Percentiles rank a stretch among this genome's conserved stretches.
Conservation (phyloP, 805 yeast genomes). For the Priceomyces haplophilus region DNA sequence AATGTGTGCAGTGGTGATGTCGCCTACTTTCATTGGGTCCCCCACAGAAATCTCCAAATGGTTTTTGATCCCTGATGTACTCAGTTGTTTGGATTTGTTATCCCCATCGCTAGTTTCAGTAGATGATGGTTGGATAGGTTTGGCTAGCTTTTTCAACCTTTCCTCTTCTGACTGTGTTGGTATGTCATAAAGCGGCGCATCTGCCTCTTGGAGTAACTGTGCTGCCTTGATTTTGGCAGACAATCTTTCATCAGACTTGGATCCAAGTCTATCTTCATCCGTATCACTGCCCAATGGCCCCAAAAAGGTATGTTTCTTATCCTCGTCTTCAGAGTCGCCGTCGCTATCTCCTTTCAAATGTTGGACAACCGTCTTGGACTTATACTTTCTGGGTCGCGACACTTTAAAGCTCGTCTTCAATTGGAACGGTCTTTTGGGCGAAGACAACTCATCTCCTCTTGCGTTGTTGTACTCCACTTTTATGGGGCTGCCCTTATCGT, state of each 20-base stretch:
- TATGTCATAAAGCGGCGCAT: slow-evolving; percentile 54
- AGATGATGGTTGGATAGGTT: slow-evolving; percentile 10
- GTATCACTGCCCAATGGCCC: slow-evolving; percentile 26
- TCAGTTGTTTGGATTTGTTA: neutral
- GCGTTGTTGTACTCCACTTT: slow-evolving; percentile 12
- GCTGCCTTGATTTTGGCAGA: slow-evolving; percentile 28
- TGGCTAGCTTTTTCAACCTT: slow-evolving; percentile 6
- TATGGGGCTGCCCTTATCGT: slow-evolving; percentile 31
- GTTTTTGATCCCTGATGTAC: slow-evolving; percentile 2
- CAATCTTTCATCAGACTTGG: slow-evolving; percentile 14
- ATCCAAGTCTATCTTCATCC: slow-evolving; percentile 8
- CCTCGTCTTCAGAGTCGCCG: slow-evolving; percentile 1
- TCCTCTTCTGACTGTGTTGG: slow-evolving; percentile 16
- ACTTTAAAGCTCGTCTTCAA: slow-evolving; percentile 27
- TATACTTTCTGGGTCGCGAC: slow-evolving; percentile 28
- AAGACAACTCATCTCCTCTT: slow-evolving; percentile 2
- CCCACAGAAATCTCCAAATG: slow-evolving; percentile 69
- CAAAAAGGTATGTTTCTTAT: slow-evolving; percentile 12
- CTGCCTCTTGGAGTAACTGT: slow-evolving; percentile 41
- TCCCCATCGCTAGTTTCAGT: slow-evolving; percentile 10
- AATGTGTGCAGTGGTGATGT: slow-evolving; percentile 81
- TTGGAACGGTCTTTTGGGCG: slow-evolving; percentile 21
- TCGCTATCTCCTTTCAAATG: slow-evolving; percentile 20
- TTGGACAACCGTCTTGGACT: slow-evolving; percentile 27
- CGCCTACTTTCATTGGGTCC: slow-evolving; percentile 91